Conservation (phyloP, 1,139 yeast species). For the Casaregolazyma suthepensis region DNA sequence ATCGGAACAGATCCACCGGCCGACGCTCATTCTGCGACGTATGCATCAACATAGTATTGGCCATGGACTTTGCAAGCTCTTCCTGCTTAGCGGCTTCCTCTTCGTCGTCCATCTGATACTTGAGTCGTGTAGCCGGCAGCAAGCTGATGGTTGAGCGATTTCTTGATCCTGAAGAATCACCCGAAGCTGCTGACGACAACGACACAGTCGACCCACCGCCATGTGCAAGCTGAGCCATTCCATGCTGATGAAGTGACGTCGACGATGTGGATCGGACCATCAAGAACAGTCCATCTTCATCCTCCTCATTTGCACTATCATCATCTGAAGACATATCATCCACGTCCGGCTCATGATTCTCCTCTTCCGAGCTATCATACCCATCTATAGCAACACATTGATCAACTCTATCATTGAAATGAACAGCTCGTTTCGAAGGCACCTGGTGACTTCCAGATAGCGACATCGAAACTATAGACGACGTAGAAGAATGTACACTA, state of each 20-base stretch:
- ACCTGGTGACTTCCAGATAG: not conserved
- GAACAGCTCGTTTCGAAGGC: slow-evolving; percentile 52
- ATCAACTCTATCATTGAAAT: slow-evolving; percentile 86
- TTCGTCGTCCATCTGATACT: slow-evolving; percentile 72
- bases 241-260: slow-evolving; percentile 28
- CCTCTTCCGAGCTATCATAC: slow-evolving; percentile 23
- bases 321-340: slow-evolving; percentile 20
- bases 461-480: slow-evolving; percentile 7
- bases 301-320: slow-evolving; percentile 49
- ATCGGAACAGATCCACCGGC: slow-evolving; percentile 42
- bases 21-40: slow-evolving; percentile 70
- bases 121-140: slow-evolving; percentile 75
- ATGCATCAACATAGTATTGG: slow-evolving; percentile 39
- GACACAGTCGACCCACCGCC: slow-evolving; percentile 6
- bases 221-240: slow-evolving; percentile 8
- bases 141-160: slow-evolving; percentile 51
- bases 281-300: slow-evolving; percentile 66
- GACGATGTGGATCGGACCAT: slow-evolving; percentile 39
- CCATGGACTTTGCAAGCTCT: slow-evolving; percentile 27
- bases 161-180: not conserved
- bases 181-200: not conserved
- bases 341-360: slow-evolving; percentile 5
- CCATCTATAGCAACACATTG: slow-evolving; percentile 72
- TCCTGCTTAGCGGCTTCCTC: slow-evolving; percentile 51
- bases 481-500: slow-evolving; percentile 5